These are phyloP conservation scores for Diaporthe amygdali DNA, from an alignment of 2,329 filamentous ascomycete genomes.

Conservation along the genomic window DNA sequence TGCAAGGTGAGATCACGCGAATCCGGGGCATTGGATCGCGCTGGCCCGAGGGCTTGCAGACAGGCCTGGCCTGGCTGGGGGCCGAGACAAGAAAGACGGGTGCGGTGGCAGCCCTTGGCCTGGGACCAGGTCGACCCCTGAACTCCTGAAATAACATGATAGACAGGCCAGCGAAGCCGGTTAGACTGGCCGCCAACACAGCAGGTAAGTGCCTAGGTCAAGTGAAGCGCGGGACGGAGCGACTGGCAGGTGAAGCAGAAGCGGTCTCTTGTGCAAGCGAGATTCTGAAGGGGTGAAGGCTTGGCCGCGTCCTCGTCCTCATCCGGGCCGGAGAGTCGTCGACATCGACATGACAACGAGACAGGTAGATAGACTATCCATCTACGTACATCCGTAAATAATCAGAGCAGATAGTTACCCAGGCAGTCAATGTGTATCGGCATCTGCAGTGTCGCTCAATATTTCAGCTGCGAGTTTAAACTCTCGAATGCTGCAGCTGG, in stretches of 20 bases:
- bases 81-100: not conserved
- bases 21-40: conserved; percentile 5
- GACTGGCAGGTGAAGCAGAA: not conserved
- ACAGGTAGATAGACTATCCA: not conserved
- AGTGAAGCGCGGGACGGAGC: not conserved
- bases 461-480: conserved; percentile 11
- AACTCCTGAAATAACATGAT: not conserved
- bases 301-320: not conserved
- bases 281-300: conserved; percentile 1
- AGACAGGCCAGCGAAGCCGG: not conserved
- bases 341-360: not conserved
- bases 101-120: conserved; percentile 5
- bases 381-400: not conserved
- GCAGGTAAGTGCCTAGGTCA: not conserved
- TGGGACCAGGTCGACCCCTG: conserved; percentile 1
- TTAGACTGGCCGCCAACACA: not conserved
- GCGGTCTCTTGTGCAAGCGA: conserved; percentile 4
- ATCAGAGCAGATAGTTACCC: not conserved
- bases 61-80: not conserved
- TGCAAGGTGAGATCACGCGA: conserved; percentile 4
- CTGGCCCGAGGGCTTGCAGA: not conserved
- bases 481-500: conserved; percentile 5
- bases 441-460: not conserved
- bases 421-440: not conserved
- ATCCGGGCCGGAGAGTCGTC: not conserved